Conservation (phyloP, 2,329 filamentous ascomycete species). For the Penicillium oxalicum region DNA sequence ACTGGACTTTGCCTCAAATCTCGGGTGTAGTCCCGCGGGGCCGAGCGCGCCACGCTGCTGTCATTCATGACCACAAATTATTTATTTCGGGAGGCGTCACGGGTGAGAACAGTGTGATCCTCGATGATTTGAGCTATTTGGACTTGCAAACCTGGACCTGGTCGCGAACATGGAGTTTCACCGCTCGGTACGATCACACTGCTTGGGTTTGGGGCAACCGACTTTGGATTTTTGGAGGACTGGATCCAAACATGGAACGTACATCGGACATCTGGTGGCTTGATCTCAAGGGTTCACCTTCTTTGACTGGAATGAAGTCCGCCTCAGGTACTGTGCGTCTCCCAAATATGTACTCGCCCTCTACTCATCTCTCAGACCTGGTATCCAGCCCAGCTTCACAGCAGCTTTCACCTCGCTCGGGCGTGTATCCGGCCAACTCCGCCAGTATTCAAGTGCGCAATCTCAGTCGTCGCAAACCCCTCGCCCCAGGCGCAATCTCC, state of each 20-base stretch:
- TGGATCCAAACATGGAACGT: constrained; percentile 95
- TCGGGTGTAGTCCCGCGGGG: constrained; percentile 81
- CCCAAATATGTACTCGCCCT: constrained; percentile 27
- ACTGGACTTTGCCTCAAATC: constrained; percentile 90
- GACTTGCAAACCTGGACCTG: constrained; percentile 97
- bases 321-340: constrained; percentile 50
- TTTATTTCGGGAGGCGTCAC: constrained; percentile 96
- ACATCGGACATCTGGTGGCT: constrained; percentile 96
- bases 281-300: constrained; percentile 83
- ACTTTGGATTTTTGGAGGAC: constrained; percentile 92
- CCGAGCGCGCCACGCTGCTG: constrained; percentile 84
- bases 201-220: constrained; percentile 89
- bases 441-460: constrained; percentile 55
- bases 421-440: constrained; percentile 66
- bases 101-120: constrained; percentile 81
- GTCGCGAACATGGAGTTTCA: constrained; percentile 94
- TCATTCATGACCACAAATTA: constrained; percentile 91
- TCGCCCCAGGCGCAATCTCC: constrained; percentile 81
- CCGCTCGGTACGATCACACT: constrained; percentile 89
- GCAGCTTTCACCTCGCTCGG: constrained; percentile 35
- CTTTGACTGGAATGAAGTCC: constrained; percentile 64
- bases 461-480: constrained; percentile 44
- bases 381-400: constrained; percentile 30
- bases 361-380: constrained; percentile 35
- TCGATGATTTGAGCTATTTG: constrained; percentile 94